Evolutionary conservation across 768 basidiomycete genomes (phyloP), one percentile per base, ranked within the genome.

Genomic region (Pisolithus microcarpus): DNA sequence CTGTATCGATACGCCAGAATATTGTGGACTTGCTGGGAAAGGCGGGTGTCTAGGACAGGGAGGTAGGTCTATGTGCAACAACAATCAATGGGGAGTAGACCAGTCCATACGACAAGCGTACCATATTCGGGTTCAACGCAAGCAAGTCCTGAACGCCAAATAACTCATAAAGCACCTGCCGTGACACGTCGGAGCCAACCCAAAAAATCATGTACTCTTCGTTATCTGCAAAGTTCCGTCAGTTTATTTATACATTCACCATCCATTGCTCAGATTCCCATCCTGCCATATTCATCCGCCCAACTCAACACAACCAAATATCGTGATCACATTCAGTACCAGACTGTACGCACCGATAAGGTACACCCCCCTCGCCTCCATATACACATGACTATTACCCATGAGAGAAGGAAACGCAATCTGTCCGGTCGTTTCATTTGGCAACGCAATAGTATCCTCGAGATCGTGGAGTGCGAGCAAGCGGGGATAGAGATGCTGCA

Each of bases 341-440:
- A 44, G 23, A 28, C 26, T 7, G 43, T 10, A 65, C 77, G 47
- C 57, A 93, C 95, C 89, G 54, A 95, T 84, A 42, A 98, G 73
- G 69, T 98, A 99, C n/a, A 96, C 72, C 0, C 96, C 96, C 58
- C 88, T 76, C 2, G 80, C 79, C 61, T 91, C 82, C 96, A 99
- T 97, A 58, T 84, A 90, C 40, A 75, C 72, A 68, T 98, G 82
- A 47, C 87, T 87, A 52, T 77, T 75, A 38, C 95, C 78, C 84
- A 93, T 93, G 49, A 82, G 76, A 10, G 80, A 75, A 13, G 95
- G 94, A 57, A 88, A 68, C 39, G 72, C 70, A 38, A 91, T 71
- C 31, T 75, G 74, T 4, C 83, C 85, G 3, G 74, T 80, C 19
- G 67, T 63, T 7, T 72, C 60, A 53, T 85, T 80, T 2, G 87